phyloP scores from a whole-genome alignment of 2,329 filamentous ascomycete genomes.

The Penicillium sp. region DNA sequence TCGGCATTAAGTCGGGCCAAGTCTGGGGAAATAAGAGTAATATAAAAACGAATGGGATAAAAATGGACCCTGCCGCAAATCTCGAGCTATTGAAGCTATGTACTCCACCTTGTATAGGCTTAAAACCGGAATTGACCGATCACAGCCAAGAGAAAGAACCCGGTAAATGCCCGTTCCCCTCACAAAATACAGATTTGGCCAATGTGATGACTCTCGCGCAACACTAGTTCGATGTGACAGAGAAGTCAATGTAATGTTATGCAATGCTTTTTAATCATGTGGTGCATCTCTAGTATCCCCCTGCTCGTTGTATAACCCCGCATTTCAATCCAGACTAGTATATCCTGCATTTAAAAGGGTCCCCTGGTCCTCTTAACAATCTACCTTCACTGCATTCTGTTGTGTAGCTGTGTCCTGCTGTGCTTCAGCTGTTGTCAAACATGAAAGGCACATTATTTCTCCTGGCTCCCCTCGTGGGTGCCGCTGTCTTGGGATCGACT shows the following conservation, averaged over 20 bases:
- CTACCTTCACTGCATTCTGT: not conserved
- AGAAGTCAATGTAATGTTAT: not conserved
- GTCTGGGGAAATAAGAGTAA: not conserved
- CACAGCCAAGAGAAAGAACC: not conserved
- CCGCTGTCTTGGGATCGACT: slow-evolving; percentile 22
- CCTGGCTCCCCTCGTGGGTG: slow-evolving; percentile 30
- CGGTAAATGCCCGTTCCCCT: not conserved
- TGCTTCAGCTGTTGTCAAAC: slow-evolving; percentile 2
- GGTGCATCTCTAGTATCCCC: not conserved
- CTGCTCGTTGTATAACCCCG: not conserved
- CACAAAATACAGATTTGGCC: not conserved
- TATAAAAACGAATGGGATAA: not conserved
- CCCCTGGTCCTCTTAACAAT: not conserved
- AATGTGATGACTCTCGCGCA: not conserved
- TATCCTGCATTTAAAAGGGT: slow-evolving; percentile 2
- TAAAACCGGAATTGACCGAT: not conserved
- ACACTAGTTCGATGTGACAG: not conserved
- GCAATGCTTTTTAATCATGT: not conserved
- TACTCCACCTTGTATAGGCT: not conserved
- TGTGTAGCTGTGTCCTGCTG: not conserved
- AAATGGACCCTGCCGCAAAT: not conserved
- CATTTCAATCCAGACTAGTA: not conserved
- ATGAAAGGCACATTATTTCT: slow-evolving; percentile 30
- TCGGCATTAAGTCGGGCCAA: not conserved
- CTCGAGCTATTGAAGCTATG: not conserved